Evolutionary conservation across 208 protist species (phyloP), one percentile per base, ranked within the genome.

Genomic region (Ichthyophonus hoferi): DNA sequence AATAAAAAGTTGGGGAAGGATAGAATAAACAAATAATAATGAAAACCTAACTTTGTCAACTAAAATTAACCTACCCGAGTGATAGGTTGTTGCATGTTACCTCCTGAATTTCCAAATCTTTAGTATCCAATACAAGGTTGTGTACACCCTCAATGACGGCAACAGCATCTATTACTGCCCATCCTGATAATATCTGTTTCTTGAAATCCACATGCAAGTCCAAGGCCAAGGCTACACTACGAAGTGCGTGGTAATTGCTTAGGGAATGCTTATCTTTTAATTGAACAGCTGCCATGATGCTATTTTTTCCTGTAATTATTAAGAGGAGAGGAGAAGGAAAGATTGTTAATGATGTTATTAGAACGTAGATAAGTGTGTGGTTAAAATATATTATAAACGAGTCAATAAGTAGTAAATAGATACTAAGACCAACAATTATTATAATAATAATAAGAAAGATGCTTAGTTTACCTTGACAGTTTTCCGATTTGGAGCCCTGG

Each of bases 191-290:
- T 24, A 67, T 24, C 24, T 67, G 7, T 7, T 7, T 24, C 50
- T 67, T 24, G 50, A 67, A 67, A 24, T 67, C 50, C 50, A 67
- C 50, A 7, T 24, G 7, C 50, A 67, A 24, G 50, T 67, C 50
- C 7, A 67, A 24, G 24, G 7, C 14, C 14, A 67, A n/a, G 50
- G 50, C 7, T 67, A 24, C 24, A 24, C 14, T 67, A 7, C 7
- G 14, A 7, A 67, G 7, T 7, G 7, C 24, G 24, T 67, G 50
- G 14, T 7, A 7, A 67, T 67, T 67, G 50, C 50, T 67, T 7
- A 67, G 24, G 50, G 50, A 67, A 67, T 67, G n/a, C 79, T 82
- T 94, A 93, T 90, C 96, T n/a, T n/a, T n/a, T n/a, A n/a, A n/a
- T n/a, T n/a, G n/a, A n/a, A n/a, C n/a, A n/a, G n/a, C n/a, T n/a